phyloP scores from a whole-genome alignment of 2,329 filamentous ascomycete species.

The Pestalotiopsis sp. region DNA sequence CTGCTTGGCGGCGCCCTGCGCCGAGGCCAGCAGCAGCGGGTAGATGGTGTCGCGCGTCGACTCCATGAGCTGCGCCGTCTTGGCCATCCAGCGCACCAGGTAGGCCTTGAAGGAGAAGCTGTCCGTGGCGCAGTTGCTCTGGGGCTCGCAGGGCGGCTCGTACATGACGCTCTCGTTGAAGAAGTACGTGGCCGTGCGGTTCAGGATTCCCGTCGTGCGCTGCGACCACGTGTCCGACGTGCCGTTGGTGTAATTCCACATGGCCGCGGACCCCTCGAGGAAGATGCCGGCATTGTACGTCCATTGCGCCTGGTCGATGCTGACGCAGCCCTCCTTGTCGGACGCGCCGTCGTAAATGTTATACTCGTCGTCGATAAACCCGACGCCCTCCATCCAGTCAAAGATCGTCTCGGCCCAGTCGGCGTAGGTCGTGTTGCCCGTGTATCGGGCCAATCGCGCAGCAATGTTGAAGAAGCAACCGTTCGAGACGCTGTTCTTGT shows the following conservation, averaged over 20 bases:
- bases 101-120: constrained; percentile 60
- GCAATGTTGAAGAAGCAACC: constrained; percentile 52
- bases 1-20: constrained; percentile 38
- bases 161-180: constrained; percentile 49
- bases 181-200: constrained; percentile 48
- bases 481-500: constrained; percentile 45
- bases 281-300: constrained; percentile 51
- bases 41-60: constrained; percentile 36
- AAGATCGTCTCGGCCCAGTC: constrained; percentile 64
- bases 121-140: constrained; percentile 50
- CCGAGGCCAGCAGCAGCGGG: constrained; percentile 37
- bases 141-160: constrained; percentile 54
- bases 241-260: constrained; percentile 45
- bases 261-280: constrained; percentile 41
- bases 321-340: constrained; percentile 39
- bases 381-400: constrained; percentile 50
- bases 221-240: constrained; percentile 43
- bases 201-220: constrained; percentile 49
- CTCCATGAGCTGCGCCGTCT: constrained; percentile 38
- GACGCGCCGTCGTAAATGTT: constrained; percentile 51
- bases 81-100: constrained; percentile 49
- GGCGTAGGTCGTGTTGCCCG: constrained; percentile 64
- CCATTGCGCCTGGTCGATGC: constrained; percentile 49
- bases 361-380: constrained; percentile 48
- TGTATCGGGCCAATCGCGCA: constrained; percentile 65